Conservation (phyloP, 441 rosid genomes). For the Gossypium davidsonii region DNA sequence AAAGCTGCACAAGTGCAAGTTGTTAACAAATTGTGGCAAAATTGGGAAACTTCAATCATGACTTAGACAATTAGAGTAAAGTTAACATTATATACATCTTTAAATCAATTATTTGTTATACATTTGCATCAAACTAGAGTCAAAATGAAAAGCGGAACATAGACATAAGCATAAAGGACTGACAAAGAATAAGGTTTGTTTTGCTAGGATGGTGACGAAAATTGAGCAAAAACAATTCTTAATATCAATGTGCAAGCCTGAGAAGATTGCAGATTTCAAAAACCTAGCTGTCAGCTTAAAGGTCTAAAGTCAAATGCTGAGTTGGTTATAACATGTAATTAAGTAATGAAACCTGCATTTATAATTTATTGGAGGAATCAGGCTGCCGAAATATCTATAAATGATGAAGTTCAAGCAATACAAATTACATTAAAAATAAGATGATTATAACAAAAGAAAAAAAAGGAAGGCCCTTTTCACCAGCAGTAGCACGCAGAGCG, state of each 20-base stretch:
- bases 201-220: background rate
- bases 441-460: background rate
- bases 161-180: background rate
- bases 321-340: background rate
- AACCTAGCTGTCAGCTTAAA: background rate
- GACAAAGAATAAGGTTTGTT: background rate
- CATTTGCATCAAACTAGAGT: background rate
- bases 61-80: background rate
- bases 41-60: background rate
- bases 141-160: background rate
- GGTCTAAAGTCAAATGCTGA: background rate
- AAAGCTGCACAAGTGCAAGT: background rate
- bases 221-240: background rate
- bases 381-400: background rate
- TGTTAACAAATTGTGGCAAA: background rate
- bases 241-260: background rate
- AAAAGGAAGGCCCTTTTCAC: background rate
- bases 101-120: too few species aligned
- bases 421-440: background rate
- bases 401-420: background rate
- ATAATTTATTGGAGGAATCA: too few species aligned
- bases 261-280: background rate
- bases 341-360: too few species aligned
- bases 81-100: too few species aligned
- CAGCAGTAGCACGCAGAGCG: too few species aligned